Evolutionary conservation across 2,329 filamentous ascomycete genomes (phyloP).

Genomic region (Mycocentrospora acerina): DNA sequence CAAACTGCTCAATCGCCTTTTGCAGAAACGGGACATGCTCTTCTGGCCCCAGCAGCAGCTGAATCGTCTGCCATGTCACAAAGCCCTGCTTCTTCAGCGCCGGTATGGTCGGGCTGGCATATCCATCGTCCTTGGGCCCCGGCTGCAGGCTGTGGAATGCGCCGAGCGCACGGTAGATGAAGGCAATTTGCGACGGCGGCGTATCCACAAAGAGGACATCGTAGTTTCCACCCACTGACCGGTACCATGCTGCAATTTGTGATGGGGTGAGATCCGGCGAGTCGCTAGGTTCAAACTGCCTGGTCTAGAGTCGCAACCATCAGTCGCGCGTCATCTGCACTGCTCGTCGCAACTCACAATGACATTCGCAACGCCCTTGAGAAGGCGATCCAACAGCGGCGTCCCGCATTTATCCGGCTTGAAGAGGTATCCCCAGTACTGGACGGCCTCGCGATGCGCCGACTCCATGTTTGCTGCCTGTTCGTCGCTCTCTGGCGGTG

Average conservation of each 20-base stretch:
- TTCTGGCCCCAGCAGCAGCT: conserved; percentile 82
- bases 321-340: conserved; percentile 4
- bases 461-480: conserved; percentile 26
- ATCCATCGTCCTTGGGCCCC: conserved; percentile 63
- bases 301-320: conserved; percentile 36
- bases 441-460: conserved; percentile 45
- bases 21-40: conserved; percentile 85
- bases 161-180: conserved; percentile 88
- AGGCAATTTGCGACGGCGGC: conserved; percentile 74
- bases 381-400: conserved; percentile 47
- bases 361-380: conserved; percentile 49
- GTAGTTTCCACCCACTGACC: conserved; percentile 49
- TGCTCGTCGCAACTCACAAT: conserved; percentile 41
- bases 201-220: conserved; percentile 73
- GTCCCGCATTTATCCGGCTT: conserved; percentile 55
- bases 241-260: conserved; percentile 54
- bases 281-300: conserved; percentile 47
- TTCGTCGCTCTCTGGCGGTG: conserved; percentile 19
- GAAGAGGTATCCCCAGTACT: conserved; percentile 56
- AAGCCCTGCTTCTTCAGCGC: conserved; percentile 83
- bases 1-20: conserved; percentile 75
- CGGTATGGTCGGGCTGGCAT: conserved; percentile 74
- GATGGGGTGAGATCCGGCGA: conserved; percentile 50
- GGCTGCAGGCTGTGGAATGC: conserved; percentile 87
- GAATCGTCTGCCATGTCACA: conserved; percentile 90